Evolutionary conservation across 495 filamentous ascomycete species (phyloP), one percentile per base, ranked within the genome.

Genomic region (Neurospora sp.): DNA sequence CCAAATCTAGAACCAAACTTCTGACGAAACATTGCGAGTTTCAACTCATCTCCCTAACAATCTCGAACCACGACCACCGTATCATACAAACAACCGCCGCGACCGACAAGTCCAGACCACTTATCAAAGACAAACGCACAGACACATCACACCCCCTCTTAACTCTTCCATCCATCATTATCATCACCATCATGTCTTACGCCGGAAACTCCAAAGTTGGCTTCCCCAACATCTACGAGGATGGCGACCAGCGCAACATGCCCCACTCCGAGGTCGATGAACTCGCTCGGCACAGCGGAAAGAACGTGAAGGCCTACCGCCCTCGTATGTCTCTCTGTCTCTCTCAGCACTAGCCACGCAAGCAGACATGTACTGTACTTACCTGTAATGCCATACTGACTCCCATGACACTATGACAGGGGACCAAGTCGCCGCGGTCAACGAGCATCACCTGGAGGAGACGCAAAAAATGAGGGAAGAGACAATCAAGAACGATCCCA

Each of bases 221-320:
- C 39, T 70, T 72, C 71, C 70, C 42, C 69, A 72, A 31, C 66
- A 70, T 76, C 7, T 78, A 80, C 74, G 74, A 77, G 27, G 71
- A 70, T 37, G 71, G 76, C 73, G 20, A 70, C 41, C 79, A 80
- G 74, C 74, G 72, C 14, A 73, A 69, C 71, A n/a, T 76, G 71
- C 42, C 31, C 8, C 39, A 73, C 7, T 38, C 74, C 16, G 74
- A 79, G 37, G 42, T 78, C 8, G 75, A 78, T 16, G 46, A 79
- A 44, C 40, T 76, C 9, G 66, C 62, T 38, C 39, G 18, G 71
- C 72, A 59, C 39, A 76, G 69, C 23, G 77, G 77, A 4, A 72
- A 76, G 72, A 80, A 80, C 38, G 39, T 79, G 18, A 75, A 71
- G 75, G 79, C 75, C 1, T 79, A 75, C 41, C 39, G 73, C 54